These are phyloP conservation scores for Epipyxis sp. DNA, from an alignment of 108 stramenopile genomes.

Conservation along the genomic window DNA sequence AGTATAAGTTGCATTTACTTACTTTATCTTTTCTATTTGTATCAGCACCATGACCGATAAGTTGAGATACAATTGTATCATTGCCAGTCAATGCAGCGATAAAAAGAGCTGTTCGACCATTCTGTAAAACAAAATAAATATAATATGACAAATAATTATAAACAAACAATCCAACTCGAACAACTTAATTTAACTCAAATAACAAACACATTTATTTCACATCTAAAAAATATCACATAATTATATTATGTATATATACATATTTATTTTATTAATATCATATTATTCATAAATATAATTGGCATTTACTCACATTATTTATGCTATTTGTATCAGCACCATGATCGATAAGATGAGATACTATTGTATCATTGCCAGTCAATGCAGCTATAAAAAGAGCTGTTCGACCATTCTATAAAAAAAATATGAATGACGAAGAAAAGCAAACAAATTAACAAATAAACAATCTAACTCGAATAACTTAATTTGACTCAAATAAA, in stretches of 20 bases:
- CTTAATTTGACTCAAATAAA: neutral
- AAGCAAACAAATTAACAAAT: neutral
- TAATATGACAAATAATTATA: neutral
- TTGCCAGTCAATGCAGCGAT: neutral
- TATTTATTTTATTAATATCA: no score
- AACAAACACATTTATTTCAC: neutral
- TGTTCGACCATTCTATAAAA: neutral
- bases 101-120: neutral
- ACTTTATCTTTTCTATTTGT: neutral
- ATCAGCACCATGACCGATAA: no score
- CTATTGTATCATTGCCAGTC: neutral
- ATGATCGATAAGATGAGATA: no score
- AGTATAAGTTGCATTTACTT: neutral
- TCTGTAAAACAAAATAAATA: neutral
- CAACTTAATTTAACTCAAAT: neutral
- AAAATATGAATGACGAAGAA: neutral
- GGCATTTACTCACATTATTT: neutral
- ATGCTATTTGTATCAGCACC: neutral
- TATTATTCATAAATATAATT: no score
- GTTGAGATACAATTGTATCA: no score
- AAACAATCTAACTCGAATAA: no score
- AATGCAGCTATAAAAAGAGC: neutral
- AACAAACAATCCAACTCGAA: no score
- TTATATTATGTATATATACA: no score
- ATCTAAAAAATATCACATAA: neutral